Base-by-base conservation (phyloP, 2,329 filamentous ascomycete genomes). In the Alternaria panax region DNA sequence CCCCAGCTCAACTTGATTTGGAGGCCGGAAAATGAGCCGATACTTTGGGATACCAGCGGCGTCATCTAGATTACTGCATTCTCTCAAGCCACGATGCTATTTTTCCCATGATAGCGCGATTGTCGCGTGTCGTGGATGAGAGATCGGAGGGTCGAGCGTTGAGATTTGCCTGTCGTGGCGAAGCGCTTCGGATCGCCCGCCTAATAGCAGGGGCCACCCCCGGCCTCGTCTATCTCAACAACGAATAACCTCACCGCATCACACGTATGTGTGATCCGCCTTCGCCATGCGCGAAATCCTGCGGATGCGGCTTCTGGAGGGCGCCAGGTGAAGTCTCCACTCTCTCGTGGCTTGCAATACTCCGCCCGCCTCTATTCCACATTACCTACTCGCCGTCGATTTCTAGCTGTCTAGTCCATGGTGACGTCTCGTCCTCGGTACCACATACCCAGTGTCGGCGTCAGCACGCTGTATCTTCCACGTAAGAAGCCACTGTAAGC, bases 1-100 rank as follows among this genome's bases (percentile, higher is more conserved):
- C 56, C 56, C 57, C 51, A 57, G 34, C 61, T 61, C 68, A 63
- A 66, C 64, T 59, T 72, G 67, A 69, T 71, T 72, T 68, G 71
- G 67, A 56, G 62, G 55, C 60, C 12, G 40, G 36, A 51, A 69
- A 61, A 69, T 71, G 64, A 70, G 70, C 63, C 65, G 62, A 66
- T 68, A 65, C 50, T 64, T 20, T 58, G 56, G 57, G 30, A 28
- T 25, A 54, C 63, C 20, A 59, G 59, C 65, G 65, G 66, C 62
- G 62, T 54, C 46, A 46, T 56, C 64, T 55, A 64, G 52, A 63
- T 32, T 57, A 40, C 22, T 59, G 52, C 28, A 48, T 50, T 40
- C 48, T 34, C 38, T 34, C 54, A 43, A 27, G 51, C 42, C 51
- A 32, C 32, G 16, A 16, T 56, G 36, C 59, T 45, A 12, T n/a